Percentiles rank a stretch among this genome's conserved stretches.
phyloP scores from a whole-genome alignment of 2,329 filamentous ascomycete species.

The Pestalotiopsis sp. region DNA sequence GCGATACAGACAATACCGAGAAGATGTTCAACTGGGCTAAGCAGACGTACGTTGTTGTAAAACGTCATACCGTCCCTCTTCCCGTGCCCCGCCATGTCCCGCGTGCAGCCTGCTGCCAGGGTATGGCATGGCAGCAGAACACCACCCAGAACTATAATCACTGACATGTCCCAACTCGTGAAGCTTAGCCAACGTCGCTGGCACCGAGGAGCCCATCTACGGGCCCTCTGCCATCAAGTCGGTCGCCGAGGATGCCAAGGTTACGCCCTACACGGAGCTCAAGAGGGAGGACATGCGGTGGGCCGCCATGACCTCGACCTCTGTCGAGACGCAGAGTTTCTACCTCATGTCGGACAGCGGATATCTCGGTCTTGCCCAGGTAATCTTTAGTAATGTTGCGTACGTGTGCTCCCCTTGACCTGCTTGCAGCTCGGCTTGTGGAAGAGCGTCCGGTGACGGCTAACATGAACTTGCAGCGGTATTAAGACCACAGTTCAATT shows the following conservation, averaged over 20 bases:
- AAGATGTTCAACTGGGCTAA: conserved; percentile 94
- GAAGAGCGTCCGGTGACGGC: conserved; percentile 12
- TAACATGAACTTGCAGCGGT: conserved; percentile 60
- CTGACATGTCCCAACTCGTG: conserved; percentile 24
- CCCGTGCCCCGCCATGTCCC: conserved; percentile 10
- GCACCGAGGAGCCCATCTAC: conserved; percentile 96
- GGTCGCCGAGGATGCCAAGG: conserved; percentile 78
- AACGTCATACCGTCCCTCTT: neutral
- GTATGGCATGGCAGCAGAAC: neutral
- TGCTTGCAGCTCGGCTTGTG: neutral
- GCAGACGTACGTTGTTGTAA: conserved; percentile 68
- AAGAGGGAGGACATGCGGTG: conserved; percentile 81
- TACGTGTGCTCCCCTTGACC: conserved; percentile 48
- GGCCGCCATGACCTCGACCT: conserved; percentile 79
- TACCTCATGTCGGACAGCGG: conserved; percentile 85
- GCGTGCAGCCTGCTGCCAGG: conserved; percentile 10
- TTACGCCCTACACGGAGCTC: conserved; percentile 79
- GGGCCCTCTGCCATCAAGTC: conserved; percentile 85
- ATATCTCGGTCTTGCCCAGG: conserved; percentile 76
- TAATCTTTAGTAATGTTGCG: conserved; percentile 98
- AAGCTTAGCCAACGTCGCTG: conserved; percentile 78
- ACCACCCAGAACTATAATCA: neutral
- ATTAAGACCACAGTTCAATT: conserved; percentile 91
- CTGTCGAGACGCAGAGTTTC: conserved; percentile 93
- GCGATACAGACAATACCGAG: conserved; percentile 18